Evolutionary conservation across 1,139 yeast species (phyloP).

Genomic region (Saccharomyces hybrid): DNA sequence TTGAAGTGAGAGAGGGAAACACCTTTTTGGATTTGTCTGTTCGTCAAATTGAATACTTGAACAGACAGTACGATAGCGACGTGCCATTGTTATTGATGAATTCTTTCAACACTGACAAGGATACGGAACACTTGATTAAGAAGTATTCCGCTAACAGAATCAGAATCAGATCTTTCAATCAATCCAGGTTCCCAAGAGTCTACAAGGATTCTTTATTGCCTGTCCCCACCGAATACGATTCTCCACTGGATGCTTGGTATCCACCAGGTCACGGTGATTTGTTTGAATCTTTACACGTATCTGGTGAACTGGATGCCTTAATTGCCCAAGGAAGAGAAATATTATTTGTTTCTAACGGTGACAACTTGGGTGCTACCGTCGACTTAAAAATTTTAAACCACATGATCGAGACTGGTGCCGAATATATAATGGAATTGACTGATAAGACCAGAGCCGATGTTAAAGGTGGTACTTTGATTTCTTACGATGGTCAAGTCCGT

Average conservation of each 20-base stretch:
- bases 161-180: constrained; percentile 92
- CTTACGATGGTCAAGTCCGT: constrained; percentile 91
- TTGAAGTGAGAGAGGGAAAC: constrained; percentile 97
- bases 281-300: constrained; percentile 79
- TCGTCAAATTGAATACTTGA: constrained; percentile 92
- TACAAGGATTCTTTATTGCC: constrained; percentile 91
- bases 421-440: constrained; percentile 96
- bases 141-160: constrained; percentile 96
- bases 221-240: constrained; percentile 73
- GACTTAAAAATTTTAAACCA: constrained; percentile 85
- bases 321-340: constrained; percentile 92
- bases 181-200: constrained; percentile 93
- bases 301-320: constrained; percentile 87
- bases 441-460: constrained; percentile 99
- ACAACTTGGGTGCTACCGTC: constrained; percentile 96
- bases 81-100: constrained; percentile 96
- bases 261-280: constrained; percentile 99
- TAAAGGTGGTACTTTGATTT: constrained; percentile 97
- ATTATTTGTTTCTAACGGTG: constrained; percentile 94
- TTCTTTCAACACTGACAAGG: constrained; percentile 95
- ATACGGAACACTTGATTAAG: constrained; percentile 90
- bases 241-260: constrained; percentile 82
- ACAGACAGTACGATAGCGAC: constrained; percentile 83
- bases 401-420: constrained; percentile 86
- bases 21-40: constrained; percentile 91